Base-by-base conservation (phyloP, 805 yeast genomes). In the Maudiozyma barnettii region DNA sequence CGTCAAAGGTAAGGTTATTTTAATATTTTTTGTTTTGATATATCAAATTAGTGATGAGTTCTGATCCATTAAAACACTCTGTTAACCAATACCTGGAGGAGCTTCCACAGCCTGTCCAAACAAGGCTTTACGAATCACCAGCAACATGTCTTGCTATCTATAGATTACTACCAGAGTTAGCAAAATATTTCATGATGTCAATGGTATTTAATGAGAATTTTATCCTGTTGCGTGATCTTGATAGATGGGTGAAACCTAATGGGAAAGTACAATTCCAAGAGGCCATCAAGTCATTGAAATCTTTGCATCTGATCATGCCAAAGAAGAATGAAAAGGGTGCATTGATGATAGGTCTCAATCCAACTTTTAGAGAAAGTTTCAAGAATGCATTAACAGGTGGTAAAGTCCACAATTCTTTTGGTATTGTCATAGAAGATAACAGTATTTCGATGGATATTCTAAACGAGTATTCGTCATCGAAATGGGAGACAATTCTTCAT, bases 61-160 rank as follows among this genome's bases (percentile, higher is more conserved):
- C 54, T 16, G 54, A 53, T 16, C 63, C 73, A 45, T 78, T 82
- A 68, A 82, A 79, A 58, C 74, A 81, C 41, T 82, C 87, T 1
- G 93, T 90, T 50, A 86, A 86, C 60, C 95, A 85, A 56, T 89
- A 93, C 65, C 72, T 93, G 50, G 97, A 89, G 61, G 88, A 86
- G 18, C 78, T 93, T 5, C 96, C 98, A 1, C 88, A 84, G 59
- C 73, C 84, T 5, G 86, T 88, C n/a, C 91, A 90, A 56, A 73
- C 82, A 20, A 78, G 88, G 59, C 74, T 93, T 20, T 93, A 85
- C 66, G 82, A 79, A 56, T 78, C 86, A 45, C 96, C 99, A 2
- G 96, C 97, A 12, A 87, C 99, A 47, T 89, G 97, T 62, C 72
- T 93, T 42, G 95, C 99, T 2, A 82, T 93, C n/a, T 90, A 82